phyloP scores from a whole-genome alignment of 1,284 basidiomycete genomes.

The Puccinia hordei region DNA sequence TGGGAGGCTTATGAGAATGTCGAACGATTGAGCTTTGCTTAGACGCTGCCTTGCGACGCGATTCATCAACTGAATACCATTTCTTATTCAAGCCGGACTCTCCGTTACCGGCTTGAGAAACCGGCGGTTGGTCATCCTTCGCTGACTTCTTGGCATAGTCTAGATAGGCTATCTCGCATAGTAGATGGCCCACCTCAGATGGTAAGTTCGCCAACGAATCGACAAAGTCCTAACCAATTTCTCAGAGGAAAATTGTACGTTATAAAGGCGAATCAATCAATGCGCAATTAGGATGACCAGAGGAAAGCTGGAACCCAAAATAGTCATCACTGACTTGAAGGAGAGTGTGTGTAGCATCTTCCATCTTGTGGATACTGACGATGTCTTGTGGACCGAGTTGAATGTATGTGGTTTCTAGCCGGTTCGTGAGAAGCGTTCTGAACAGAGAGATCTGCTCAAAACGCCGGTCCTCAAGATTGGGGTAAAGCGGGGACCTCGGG shows the following conservation, averaged over 20 bases:
- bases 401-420: too few species aligned
- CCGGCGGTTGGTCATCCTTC: constrained; percentile 45
- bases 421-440: too few species aligned
- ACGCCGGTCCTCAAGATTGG: too few species aligned
- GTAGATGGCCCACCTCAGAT: constrained; percentile 42
- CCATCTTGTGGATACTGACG: constrained; percentile 11
- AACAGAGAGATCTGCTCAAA: too few species aligned
- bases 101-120: constrained; percentile 46
- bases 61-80: constrained; percentile 51
- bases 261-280: not conserved
- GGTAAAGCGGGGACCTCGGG: too few species aligned
- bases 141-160: constrained; percentile 48
- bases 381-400: not conserved
- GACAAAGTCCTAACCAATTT: too few species aligned
- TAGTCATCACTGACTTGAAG: constrained; percentile 41
- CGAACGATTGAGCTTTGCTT: constrained; percentile 49
- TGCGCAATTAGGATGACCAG: not conserved
- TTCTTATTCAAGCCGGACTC: constrained; percentile 42
- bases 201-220: constrained; percentile 21
- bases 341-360: constrained; percentile 50
- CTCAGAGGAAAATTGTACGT: too few species aligned
- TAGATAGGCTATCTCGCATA: constrained; percentile 51
- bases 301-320: not conserved
- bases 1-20: constrained; percentile 48
- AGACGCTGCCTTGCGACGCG: constrained; percentile 41